These are phyloP conservation scores for Candida sp. DNA, from an alignment of 1,139 yeast species.

Conservation along the genomic window DNA sequence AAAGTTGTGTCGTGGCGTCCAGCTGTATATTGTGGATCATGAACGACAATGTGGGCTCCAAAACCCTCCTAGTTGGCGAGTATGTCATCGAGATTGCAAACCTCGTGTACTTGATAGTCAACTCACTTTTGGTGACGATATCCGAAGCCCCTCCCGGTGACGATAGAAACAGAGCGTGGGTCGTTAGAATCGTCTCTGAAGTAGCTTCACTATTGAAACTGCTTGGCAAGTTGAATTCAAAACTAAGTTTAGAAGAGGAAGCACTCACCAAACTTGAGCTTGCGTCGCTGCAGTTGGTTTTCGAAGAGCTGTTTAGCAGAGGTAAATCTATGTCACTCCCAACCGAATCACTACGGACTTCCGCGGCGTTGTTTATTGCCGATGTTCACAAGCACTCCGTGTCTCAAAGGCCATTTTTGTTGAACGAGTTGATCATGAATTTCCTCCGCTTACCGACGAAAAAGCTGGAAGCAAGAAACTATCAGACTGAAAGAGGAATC, in stretches of 20 bases:
- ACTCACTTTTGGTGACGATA: conserved; percentile 1
- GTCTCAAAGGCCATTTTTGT: conserved; percentile 60
- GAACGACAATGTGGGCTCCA: conserved; percentile 3
- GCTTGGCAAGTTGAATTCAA: conserved; percentile 7
- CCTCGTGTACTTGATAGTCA: conserved; percentile 1
- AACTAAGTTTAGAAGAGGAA: conserved; percentile 10
- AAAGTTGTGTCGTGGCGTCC: conserved; percentile 2
- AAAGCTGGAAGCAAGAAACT: conserved; percentile 46
- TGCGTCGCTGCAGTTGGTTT: conserved; percentile 8
- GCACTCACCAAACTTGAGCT: conserved; percentile 13
- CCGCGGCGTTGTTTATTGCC: conserved; percentile 12
- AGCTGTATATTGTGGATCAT: conserved; percentile 6
- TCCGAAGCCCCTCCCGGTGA: background rate
- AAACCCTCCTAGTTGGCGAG: conserved; percentile 4
- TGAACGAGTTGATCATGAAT: conserved; percentile 61
- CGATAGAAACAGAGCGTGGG: background rate
- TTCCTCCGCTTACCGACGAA: conserved; percentile 51
- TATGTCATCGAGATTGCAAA: conserved; percentile 2
- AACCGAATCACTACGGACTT: conserved; percentile 9
- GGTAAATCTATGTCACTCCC: conserved; percentile 9
- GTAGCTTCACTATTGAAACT: conserved; percentile 10
- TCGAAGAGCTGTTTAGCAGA: conserved; percentile 9
- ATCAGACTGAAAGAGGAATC: conserved; percentile 45
- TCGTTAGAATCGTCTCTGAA: conserved; percentile 6
- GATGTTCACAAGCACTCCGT: conserved; percentile 46